Base-by-base conservation (phyloP, 2,329 filamentous ascomycete genomes). In the Fusarium nygamai region DNA sequence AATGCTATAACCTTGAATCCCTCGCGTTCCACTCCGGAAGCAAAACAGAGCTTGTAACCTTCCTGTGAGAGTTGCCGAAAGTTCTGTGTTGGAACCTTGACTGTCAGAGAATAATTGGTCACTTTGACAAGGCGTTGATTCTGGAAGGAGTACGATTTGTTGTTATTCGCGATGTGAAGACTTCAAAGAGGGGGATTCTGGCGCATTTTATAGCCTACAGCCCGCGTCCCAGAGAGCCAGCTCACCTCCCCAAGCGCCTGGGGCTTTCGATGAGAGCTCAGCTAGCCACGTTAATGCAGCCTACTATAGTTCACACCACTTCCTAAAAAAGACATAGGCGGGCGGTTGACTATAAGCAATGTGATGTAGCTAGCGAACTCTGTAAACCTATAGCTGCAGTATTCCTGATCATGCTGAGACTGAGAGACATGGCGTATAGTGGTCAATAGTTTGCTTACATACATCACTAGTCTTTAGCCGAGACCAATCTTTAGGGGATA, bases 11-110 rank as follows among this genome's bases (percentile, higher is more conserved):
- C 48, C 0, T 24, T 51, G 1, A 2, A 10, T 20, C 2, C 6
- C 0, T 14, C 31, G 6, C 0, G 0, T 20, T 4, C 31, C 1
- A 24, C 31, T 11, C 2, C 6, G 2, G 2, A 51, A 6, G 3
- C 48, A 3, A 51, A 16, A n/a, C 48, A 51, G 48, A 51, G 48
- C 0, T 2, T 34, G 12, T 1, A 8, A 6, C 17, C 2, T 11
- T 24, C 8, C 22, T 34, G 17, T 0, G 4, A 4, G 6, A 38
- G 19, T 7, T 6, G 31, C 31, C 8, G 31, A 31, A 31, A 11
- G 31, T 2, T 2, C 1, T 5, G 46, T 2, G 10, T 27, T 8
- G 0, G n/a, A 20, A 51, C 1, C 3, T 2, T 24, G 8, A 51
- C 31, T 24, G 0, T 2, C 8, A 51, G 31, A 51, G 31, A 20